Percentiles rank a stretch among this genome's conserved stretches.
Evolutionary conservation across 1,284 basidiomycete genomes (phyloP).

Genomic region (Malassezia cuniculi): DNA sequence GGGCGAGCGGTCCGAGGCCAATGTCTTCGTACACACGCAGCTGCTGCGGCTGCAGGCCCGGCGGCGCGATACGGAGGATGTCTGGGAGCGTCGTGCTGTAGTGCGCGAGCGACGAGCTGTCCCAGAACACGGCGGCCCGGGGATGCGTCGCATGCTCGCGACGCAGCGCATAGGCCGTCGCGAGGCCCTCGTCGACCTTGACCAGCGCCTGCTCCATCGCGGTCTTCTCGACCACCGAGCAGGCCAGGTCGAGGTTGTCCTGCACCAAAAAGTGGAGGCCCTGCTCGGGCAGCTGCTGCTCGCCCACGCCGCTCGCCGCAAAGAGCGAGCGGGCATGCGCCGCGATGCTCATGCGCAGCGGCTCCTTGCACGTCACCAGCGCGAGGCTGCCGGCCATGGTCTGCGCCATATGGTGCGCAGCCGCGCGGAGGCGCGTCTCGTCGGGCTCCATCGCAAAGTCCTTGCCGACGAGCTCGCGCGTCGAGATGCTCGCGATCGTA

Average conservation of each 20-base stretch:
- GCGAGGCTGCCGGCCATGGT: slow-evolving; percentile 92
- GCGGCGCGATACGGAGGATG: slow-evolving; percentile 68
- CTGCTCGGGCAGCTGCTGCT: slow-evolving; percentile 49
- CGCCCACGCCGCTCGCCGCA: slow-evolving; percentile 52
- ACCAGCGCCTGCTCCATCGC: slow-evolving; percentile 90
- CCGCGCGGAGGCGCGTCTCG: slow-evolving; percentile 77
- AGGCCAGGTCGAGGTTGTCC: slow-evolving; percentile 89
- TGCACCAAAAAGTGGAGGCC: slow-evolving; percentile 66
- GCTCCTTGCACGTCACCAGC: slow-evolving; percentile 95
- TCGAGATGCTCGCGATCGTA: slow-evolving; percentile 95
- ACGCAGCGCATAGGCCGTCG: slow-evolving; percentile 60
- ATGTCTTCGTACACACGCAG: slow-evolving; percentile 91
- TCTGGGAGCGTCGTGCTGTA: slow-evolving; percentile 75
- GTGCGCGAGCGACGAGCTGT: slow-evolving; percentile 49
- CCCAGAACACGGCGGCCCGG: slow-evolving; percentile 34
- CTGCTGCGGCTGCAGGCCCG: slow-evolving; percentile 70
- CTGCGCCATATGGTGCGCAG: slow-evolving; percentile 91
- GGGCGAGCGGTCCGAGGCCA: slow-evolving; percentile 17
- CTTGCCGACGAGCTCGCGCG: slow-evolving; percentile 84
- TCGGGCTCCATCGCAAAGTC: slow-evolving; percentile 91
- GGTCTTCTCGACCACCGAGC: slow-evolving; percentile 86
- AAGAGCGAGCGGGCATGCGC: slow-evolving; percentile 62
- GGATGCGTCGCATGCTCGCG: slow-evolving; percentile 73
- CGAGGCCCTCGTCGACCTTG: slow-evolving; percentile 88
- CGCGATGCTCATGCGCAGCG: slow-evolving; percentile 81